Base-by-base conservation (phyloP, 2,329 filamentous ascomycete genomes). In the Paracamarosporium sp. region DNA sequence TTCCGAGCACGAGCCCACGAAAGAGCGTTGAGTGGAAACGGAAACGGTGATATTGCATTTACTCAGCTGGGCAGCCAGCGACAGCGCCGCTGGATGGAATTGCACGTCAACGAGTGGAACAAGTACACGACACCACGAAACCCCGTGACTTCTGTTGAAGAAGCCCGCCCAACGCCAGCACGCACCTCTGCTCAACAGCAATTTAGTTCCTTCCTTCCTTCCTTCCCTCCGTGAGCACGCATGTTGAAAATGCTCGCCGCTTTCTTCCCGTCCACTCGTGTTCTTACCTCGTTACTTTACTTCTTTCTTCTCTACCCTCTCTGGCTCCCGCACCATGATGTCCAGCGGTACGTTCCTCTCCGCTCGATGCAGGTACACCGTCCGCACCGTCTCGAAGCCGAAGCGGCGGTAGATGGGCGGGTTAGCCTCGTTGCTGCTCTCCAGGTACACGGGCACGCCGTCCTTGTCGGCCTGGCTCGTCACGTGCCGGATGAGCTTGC, bases 301-400 rank as follows among this genome's bases (percentile, higher is more conserved):
- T 67, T 67, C 60, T 67, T 67, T 67, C 60, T 67, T 67, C 63
- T 61, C 64, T 27, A 43, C 45, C 20, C 17, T 44, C 8, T 61
- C 62, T 7, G 90, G 90, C 81, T 93, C 89, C 59, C 91, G 83
- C 51, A 94, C 88, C 91, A 96, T 96, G 78, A 93, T 90, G 71
- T 90, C 89, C 74, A 94, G 79, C 56, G 81, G 81, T 48, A 93
- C 83, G 27, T 88, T 85, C 61, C 65, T 66, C 58, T 83, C 80
- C 9, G 82, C 86, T 48, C 88, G 80, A 69, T 83, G 79, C 67
- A 93, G 79, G 70, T 84, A 82, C 64, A 94, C 85, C 66, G 87
- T 84, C 67, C 83, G 84, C 70, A 82, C 83, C 64, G 84, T 75
- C 72, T 87, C 83, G 74, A 94, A 96, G 28, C 90, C 91, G 75